Conservation (phyloP, 176 grass and related monocot genomes). For the Lolium perenne region DNA sequence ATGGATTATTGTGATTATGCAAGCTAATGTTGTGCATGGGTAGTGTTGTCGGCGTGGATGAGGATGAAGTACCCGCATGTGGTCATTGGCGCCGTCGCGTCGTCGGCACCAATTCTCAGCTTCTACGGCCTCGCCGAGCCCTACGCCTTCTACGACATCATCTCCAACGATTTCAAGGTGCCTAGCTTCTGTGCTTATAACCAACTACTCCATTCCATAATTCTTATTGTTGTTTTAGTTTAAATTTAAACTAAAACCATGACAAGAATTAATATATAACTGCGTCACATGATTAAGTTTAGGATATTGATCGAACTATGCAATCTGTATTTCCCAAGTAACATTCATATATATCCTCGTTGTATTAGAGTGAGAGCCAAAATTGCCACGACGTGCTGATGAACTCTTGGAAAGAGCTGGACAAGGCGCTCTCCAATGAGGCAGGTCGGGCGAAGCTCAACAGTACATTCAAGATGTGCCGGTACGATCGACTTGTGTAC, state of each 20-base stretch:
- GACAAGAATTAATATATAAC: neutral
- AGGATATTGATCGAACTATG: too few relatives aligned
- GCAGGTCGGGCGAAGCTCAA: constrained; percentile 36
- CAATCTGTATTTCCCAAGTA: neutral
- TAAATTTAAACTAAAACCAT: too few relatives aligned
- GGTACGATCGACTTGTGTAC: neutral
- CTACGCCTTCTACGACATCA: constrained; percentile 48
- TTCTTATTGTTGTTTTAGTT: too few relatives aligned
- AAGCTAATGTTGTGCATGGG: neutral
- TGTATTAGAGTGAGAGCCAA: constrained; percentile 55
- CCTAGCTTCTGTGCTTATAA: neutral
- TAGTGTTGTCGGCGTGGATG: constrained; percentile 71
- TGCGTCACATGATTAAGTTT: neutral
- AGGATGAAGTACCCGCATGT: constrained; percentile 73
- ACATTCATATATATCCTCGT: neutral
- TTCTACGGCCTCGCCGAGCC: constrained; percentile 48
- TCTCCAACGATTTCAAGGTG: constrained; percentile 59
- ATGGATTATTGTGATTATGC: neutral
- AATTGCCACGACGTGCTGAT: constrained; percentile 56
- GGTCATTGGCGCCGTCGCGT: constrained; percentile 58
- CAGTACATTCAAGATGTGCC: constrained; percentile 58
- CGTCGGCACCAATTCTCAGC: constrained; percentile 61
- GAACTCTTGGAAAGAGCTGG: constrained; percentile 48
- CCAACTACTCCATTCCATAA: too few relatives aligned
- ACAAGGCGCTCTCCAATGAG: constrained; percentile 10